phyloP scores from a whole-genome alignment of 176 grass and related monocot species.

The Tillandsia leiboldiana region DNA sequence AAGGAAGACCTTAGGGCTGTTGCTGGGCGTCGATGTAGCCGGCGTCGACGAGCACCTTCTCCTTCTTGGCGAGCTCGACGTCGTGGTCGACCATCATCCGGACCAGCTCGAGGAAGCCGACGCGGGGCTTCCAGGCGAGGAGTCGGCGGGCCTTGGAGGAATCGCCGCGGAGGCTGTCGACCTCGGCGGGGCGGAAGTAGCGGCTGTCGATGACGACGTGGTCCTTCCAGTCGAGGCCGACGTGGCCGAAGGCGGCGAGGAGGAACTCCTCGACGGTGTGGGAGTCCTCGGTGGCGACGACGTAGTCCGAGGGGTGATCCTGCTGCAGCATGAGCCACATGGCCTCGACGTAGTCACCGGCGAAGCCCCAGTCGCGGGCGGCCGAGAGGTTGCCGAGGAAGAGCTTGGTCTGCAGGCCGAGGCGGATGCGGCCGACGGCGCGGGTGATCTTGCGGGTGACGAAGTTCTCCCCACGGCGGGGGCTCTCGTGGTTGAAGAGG shows the following conservation, averaged over 20 bases:
- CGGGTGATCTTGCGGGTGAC: conserved; percentile 99
- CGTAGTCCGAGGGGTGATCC: conserved; percentile 70
- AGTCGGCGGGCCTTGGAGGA: conserved; percentile 51
- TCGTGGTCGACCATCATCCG: conserved; percentile 94
- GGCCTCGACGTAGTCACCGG: conserved; percentile 92
- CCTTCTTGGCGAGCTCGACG: conserved; percentile 75
- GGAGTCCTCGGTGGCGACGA: conserved; percentile 77
- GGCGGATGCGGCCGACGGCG: conserved; percentile 71
- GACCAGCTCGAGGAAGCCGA: conserved; percentile 77
- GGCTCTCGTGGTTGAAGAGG: conserved; percentile 99
- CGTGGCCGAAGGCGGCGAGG: conserved; percentile 64
- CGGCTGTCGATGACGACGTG: conserved; percentile 84
- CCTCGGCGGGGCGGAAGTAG: conserved; percentile 90
- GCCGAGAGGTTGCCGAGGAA: conserved; percentile 88
- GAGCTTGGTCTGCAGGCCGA: conserved; percentile 97
- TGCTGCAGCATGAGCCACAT: conserved; percentile 99
- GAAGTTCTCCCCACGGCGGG: conserved; percentile 95
- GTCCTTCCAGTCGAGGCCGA: conserved; percentile 80
- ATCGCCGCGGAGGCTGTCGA: conserved; percentile 82
- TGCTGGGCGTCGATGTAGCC: conserved; percentile 84
- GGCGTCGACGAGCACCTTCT: conserved; percentile 86
- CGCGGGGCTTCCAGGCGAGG: conserved; percentile 87
- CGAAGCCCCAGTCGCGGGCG: conserved; percentile 86
- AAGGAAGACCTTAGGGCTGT: conserved; percentile 45
- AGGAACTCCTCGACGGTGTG: conserved; percentile 84